Evolutionary conservation across 2,329 filamentous ascomycete species (phyloP), one percentile per base, ranked within the genome.

Genomic region (Neofusicoccum ribis): DNA sequence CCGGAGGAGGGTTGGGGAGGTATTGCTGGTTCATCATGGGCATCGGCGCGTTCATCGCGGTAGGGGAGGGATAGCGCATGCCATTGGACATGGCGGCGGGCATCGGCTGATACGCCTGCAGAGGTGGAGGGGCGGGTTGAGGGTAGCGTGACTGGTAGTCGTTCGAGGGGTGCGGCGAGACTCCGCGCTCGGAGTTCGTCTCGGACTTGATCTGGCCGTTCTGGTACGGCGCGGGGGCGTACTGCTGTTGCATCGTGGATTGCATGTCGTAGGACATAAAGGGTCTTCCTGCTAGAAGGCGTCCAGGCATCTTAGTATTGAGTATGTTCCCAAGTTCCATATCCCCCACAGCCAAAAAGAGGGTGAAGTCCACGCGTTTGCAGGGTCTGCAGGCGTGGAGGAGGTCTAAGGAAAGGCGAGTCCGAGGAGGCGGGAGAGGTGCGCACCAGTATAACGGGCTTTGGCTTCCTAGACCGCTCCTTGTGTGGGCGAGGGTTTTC

Each of bases 121-220:
- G 74, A 52, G 79, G 80, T 67, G 83, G 83, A n/a, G 84, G 79
- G 59, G 84, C 81, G 71, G 85, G 82, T 67, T 84, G 84, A 60
- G 85, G 86, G 70, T 85, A 85, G 67, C 84, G 79, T 67, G 85
- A 85, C 51, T 84, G 82, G 41, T 83, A 82, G 68, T 86, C 84
- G 61, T 63, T 63, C 65, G 82, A 85, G 34, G 81, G 77, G 71
- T 87, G 82, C 52, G 82, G 85, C 65, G 85, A 83, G 68, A 83
- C 80, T 69, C 83, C 84, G 67, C 85, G 84, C 70, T 88, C 86
- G 66, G 85, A 85, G 72, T 84, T 84, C 74, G 82, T 86, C 75
- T 86, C 84, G 61, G 84, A 85, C 69, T 84, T 84, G 77, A 84
- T 83, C 73, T 81, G 76, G 72, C 77, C 78, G 72, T 81, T 81